These are phyloP conservation scores for Pistacia vera DNA, from an alignment of 345 rosid species.

Conservation along the genomic window DNA sequence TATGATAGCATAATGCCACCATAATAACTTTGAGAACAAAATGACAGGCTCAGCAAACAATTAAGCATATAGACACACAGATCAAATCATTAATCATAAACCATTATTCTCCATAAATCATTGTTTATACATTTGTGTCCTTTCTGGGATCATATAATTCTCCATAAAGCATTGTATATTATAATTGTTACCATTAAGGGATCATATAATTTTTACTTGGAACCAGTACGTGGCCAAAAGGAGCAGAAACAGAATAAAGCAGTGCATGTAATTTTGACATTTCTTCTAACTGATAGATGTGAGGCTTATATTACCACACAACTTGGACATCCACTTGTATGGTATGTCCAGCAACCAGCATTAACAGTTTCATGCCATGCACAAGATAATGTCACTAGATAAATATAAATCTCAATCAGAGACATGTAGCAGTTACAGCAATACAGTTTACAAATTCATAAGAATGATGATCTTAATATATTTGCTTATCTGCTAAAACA, in stretches of 20 bases:
- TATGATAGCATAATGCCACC: background rate
- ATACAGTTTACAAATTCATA: conserved; percentile 8
- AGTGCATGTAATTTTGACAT: background rate
- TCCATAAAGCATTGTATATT: background rate
- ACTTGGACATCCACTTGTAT: background rate
- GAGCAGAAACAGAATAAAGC: background rate
- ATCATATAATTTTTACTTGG: background rate
- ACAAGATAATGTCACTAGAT: background rate
- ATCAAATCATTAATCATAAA: background rate
- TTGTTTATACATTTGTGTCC: background rate
- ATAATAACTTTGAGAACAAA: background rate
- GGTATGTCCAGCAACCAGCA: conserved; percentile 14
- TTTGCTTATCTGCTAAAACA: background rate
- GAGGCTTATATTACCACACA: background rate
- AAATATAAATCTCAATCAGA: background rate
- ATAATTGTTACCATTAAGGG: background rate
- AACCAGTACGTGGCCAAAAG: background rate
- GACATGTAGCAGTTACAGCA: background rate
- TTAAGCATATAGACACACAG: background rate
- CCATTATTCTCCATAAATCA: background rate
- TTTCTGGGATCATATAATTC: background rate
- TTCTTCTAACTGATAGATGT: background rate
- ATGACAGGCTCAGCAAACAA: background rate
- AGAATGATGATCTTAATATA: background rate
- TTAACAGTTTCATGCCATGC: background rate